Percentiles rank a stretch among this genome's conserved stretches.
These are phyloP conservation scores for Cordyceps cateniannulata DNA, from an alignment of 2,329 filamentous ascomycete species.

Conservation along the genomic window DNA sequence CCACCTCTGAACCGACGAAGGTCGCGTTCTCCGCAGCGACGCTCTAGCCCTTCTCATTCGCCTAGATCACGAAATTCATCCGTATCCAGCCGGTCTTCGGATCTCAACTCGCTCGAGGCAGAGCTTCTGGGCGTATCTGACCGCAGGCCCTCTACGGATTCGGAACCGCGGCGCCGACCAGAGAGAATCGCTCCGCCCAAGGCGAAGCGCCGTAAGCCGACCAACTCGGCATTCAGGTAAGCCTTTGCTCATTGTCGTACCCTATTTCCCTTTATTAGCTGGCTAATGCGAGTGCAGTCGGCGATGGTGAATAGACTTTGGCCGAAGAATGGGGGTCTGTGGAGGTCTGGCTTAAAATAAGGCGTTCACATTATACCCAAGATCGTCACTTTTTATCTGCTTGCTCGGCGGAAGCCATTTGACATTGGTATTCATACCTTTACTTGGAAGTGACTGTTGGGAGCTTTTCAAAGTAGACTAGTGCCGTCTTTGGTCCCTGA, in stretches of 20 bases:
- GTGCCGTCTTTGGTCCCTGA: background rate
- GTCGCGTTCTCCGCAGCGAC: slow-evolving; percentile 7
- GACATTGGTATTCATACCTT: background rate
- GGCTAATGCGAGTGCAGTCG: background rate
- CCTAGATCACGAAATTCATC: slow-evolving; percentile 6
- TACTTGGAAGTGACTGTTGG: background rate
- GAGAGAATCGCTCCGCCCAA: background rate
- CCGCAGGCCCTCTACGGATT: slow-evolving; percentile 7
- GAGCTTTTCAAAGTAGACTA: background rate
- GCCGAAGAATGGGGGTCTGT: background rate
- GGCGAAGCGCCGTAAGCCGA: slow-evolving; percentile 2
- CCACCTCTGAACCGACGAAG: background rate
- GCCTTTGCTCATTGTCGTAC: background rate
- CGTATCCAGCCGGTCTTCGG: slow-evolving; percentile 9
- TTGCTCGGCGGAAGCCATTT: background rate
- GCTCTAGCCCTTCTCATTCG: background rate
- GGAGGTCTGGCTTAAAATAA: background rate
- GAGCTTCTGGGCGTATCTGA: slow-evolving; percentile 11
- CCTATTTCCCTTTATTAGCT: background rate
- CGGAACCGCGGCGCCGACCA: background rate
- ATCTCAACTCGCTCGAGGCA: slow-evolving; percentile 12
- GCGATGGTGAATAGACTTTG: background rate
- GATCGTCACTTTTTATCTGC: background rate
- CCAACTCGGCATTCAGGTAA: slow-evolving; percentile 12
- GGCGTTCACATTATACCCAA: background rate